Evolutionary conservation across 2,329 filamentous ascomycete genomes (phyloP).

Genomic region (Camillea tinctor): DNA sequence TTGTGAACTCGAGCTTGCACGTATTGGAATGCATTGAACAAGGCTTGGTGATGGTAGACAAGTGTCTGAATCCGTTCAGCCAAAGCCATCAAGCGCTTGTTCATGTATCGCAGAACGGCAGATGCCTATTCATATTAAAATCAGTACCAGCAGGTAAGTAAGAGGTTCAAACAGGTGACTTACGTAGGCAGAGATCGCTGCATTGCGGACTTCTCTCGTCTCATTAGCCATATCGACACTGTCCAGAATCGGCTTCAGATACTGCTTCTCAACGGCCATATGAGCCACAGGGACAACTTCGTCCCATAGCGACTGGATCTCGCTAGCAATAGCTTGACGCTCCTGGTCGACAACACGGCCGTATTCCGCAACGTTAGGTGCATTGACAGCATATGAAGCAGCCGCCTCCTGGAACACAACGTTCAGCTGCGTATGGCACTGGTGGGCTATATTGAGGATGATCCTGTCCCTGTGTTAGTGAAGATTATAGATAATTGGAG

Average conservation of each 20-base stretch:
- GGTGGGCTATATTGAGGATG: constrained; percentile 21
- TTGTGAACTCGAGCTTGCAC: constrained; percentile 1
- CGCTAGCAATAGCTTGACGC: constrained; percentile 23
- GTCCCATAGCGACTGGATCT: constrained; percentile 35
- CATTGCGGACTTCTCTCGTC: constrained; percentile 9
- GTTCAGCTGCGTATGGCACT: constrained; percentile 22
- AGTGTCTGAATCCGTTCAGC: constrained; percentile 18
- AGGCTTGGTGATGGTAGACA: constrained; percentile 22
- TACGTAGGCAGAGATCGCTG: constrained; percentile 23
- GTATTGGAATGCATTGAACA: constrained; percentile 18
- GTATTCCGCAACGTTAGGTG: not conserved
- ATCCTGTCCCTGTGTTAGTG: constrained; percentile 11
- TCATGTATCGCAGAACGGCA: constrained; percentile 25
- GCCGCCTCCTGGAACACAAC: constrained; percentile 19
- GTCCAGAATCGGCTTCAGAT: constrained; percentile 25
- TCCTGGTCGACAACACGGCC: constrained; percentile 19
- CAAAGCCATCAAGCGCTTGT: constrained; percentile 23
- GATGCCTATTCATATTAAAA: constrained; percentile 16
- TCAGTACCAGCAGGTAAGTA: not conserved
- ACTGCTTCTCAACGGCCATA: constrained; percentile 34
- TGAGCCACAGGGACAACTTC: constrained; percentile 35
- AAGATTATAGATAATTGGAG: not conserved
- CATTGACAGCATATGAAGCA: constrained; percentile 8
- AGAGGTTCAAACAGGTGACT: not conserved
- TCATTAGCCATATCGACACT: constrained; percentile 9